Evolutionary conservation across 495 filamentous ascomycete species (phyloP), one percentile per base, ranked within the genome.

Genomic region (Rostrohypoxylon terebratum): DNA sequence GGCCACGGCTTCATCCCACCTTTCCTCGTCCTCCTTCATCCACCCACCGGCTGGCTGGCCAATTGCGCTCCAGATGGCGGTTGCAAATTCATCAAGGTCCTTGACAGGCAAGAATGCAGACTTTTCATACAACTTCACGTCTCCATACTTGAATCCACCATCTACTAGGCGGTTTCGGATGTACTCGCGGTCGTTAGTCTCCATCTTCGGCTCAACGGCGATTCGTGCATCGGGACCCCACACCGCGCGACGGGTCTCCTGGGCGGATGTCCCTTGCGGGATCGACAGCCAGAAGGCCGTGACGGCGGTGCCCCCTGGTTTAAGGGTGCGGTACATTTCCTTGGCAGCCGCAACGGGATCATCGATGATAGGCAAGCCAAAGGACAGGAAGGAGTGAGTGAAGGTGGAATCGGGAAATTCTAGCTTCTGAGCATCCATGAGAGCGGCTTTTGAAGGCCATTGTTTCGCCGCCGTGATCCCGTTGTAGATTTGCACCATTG

Each of bases 391-490:
- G 23, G 20, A 21, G 48, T 53, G 48, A 23, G 48, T 53, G 4
- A 53, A 53, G 9, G 20, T 23, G 16, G 48, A 31, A 23, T 53
- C 23, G 3, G 48, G 48, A 8, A 53, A 53, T 53, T 21, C 20
- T 10, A 53, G 48, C 23, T 53, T 53, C 20, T 53, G 48, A 0
- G 48, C 48, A 53, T 53, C 48, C 25, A 55, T 55, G 51, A 55
- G 11, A 18, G 3, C 14, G 7, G 51, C 51, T 55, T 14, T 55
- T 9, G 51, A 55, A 13, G 25, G 23, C 51, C 25, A 55, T 13
- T 18, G 3, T 13, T 55, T 36, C 1, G 5, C 16, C 6, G 51
- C 10, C 13, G 51, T 4, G 14, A 55, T 33, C 28, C 16, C 28
- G 51, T 16, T 55, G 25, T 55, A 31, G 23, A 21, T 16, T 36